A percentile compares a stretch with the other conserved stretches of the same genome.
These are phyloP conservation scores for Debaryomyces nepalensis DNA, from an alignment of 1,139 yeast genomes.

Conservation along the genomic window DNA sequence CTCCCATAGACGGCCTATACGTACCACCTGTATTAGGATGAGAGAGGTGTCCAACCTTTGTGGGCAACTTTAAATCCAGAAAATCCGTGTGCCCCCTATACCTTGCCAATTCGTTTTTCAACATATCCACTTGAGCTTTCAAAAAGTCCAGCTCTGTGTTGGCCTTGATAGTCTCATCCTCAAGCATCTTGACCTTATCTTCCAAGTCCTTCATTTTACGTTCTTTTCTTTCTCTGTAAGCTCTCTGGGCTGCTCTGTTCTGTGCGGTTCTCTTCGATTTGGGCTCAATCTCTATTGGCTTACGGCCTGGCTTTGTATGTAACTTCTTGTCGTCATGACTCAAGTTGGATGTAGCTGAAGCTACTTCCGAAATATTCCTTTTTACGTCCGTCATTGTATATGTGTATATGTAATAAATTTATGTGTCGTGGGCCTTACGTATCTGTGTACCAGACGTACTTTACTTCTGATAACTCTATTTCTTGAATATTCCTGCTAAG, in stretches of 20 bases:
- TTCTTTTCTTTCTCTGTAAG: conserved; percentile 94
- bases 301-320: conserved; percentile 58
- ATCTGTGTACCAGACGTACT: too few relatives aligned
- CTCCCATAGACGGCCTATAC: conserved; percentile 7
- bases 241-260: conserved; percentile 96
- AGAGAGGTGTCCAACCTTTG: conserved; percentile 38
- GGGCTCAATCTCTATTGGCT: conserved; percentile 80
- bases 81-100: conserved; percentile 55
- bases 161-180: conserved; percentile 67
- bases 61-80: conserved; percentile 40
- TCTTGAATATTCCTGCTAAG: too few relatives aligned
- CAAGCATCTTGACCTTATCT: conserved; percentile 71
- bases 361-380: conserved; percentile 38
- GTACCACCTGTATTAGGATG: conserved; percentile 25
- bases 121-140: conserved; percentile 73
- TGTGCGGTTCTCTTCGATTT: conserved; percentile 91
- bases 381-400: conserved; percentile 39
- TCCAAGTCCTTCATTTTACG: conserved; percentile 84
- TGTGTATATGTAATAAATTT: too few relatives aligned
- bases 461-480: too few relatives aligned
- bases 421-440: too few relatives aligned
- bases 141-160: conserved; percentile 74
- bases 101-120: conserved; percentile 71
- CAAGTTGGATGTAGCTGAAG: conserved; percentile 22
- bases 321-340: conserved; percentile 43